Conservation (phyloP, 2,329 filamentous ascomycete species). For the Biscogniauxia sp. region DNA sequence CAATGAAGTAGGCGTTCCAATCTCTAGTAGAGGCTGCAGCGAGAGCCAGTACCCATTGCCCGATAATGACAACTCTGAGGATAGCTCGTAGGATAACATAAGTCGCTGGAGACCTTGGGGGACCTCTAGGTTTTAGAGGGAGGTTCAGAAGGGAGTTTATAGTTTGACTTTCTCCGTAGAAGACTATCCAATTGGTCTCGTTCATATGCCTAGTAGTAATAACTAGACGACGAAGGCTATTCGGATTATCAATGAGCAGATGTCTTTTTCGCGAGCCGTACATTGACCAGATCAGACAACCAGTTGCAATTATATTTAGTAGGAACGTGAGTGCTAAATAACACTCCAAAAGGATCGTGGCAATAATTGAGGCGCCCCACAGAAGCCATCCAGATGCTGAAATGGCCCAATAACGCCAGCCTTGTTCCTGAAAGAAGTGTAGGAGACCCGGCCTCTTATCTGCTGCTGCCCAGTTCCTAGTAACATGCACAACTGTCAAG, state of each 20-base stretch:
- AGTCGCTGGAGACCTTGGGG: background rate
- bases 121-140: background rate
- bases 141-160: slow-evolving; percentile 5
- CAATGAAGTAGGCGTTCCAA: slow-evolving; percentile 7
- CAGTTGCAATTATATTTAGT: background rate
- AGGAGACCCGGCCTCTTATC: too few relatives aligned
- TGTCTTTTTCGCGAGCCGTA: background rate
- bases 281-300: background rate
- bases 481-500: slow-evolving; percentile 1
- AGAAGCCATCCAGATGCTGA: slow-evolving; percentile 1
- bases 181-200: slow-evolving; percentile 1
- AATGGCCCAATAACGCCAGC: background rate
- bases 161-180: slow-evolving; percentile 2
- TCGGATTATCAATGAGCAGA: slow-evolving; percentile 1
- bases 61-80: slow-evolving; percentile 2
- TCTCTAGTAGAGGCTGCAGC: background rate
- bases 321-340: slow-evolving; percentile 5
- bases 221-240: background rate
- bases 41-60: slow-evolving; percentile 5
- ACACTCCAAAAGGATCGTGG: background rate
- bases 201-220: slow-evolving; percentile 1
- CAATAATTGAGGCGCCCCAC: background rate
- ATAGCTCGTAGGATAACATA: background rate
- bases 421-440: background rate
- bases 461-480: background rate